Conservation (phyloP, 169 alveolate genomes). For the Plasmodium inui region DNA sequence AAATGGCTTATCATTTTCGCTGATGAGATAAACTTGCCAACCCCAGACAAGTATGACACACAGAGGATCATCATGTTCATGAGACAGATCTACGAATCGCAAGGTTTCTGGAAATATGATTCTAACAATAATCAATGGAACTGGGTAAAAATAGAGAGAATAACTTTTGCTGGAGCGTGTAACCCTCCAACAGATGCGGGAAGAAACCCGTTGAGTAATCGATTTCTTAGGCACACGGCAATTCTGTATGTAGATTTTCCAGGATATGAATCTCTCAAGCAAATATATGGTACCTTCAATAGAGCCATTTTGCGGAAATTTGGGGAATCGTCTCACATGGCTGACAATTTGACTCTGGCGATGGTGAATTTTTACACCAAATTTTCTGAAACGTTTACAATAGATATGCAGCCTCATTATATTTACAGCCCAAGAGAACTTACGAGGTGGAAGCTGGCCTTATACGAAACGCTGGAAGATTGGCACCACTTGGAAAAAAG, state of each 20-base stretch:
- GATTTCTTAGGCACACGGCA: slow-evolving; percentile 96
- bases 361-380: slow-evolving; percentile 97
- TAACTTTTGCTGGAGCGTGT: slow-evolving; percentile 98
- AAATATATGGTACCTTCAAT: slow-evolving; percentile 97
- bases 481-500: slow-evolving; percentile 71
- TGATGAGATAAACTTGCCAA: slow-evolving; percentile 98
- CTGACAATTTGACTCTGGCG: slow-evolving; percentile 95
- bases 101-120: slow-evolving; percentile 96
- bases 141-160: slow-evolving; percentile 96
- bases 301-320: slow-evolving; percentile 94
- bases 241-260: slow-evolving; percentile 98
- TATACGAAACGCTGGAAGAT: slow-evolving; percentile 86
- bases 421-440: slow-evolving; percentile 98
- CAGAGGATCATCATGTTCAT: slow-evolving; percentile 96
- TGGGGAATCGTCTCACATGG: slow-evolving; percentile 82
- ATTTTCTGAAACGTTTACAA: slow-evolving; percentile 93
- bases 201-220: slow-evolving; percentile 95
- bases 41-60: slow-evolving; percentile 98
- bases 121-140: slow-evolving; percentile 86
- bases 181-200: slow-evolving; percentile 99
- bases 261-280: slow-evolving; percentile 95
- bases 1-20: slow-evolving; percentile 98
- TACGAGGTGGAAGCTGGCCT: slow-evolving; percentile 98
- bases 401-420: slow-evolving; percentile 97
- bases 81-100: slow-evolving; percentile 95